Evolutionary conservation across 495 filamentous ascomycete genomes (phyloP), one percentile per base, ranked within the genome.

Genomic region (Staphylotrichum tortipilum): DNA sequence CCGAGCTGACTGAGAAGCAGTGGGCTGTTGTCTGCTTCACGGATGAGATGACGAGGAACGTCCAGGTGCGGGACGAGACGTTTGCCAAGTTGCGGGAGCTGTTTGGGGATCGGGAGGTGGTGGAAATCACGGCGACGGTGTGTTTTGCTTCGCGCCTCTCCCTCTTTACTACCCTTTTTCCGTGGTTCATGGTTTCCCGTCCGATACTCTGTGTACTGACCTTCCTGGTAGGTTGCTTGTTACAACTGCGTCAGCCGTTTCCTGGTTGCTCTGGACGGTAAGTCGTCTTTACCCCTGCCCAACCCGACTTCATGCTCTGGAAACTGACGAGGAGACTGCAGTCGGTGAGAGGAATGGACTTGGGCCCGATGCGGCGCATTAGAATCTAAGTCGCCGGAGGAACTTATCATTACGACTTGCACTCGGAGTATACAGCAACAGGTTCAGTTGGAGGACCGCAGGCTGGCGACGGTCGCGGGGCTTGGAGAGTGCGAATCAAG

Each of bases 171-270:
- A 44, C 12, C 5, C 21, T 41, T 38, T 37, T 33, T 10, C 8
- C 19, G 23, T 19, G 29, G 1, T 21, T 45, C 21, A 1, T 35
- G 33, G 7, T n/a, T n/a, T n/a, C n/a, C n/a, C n/a, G n/a, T n/a
- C n/a, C n/a, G n/a, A n/a, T n/a, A n/a, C n/a, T n/a, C n/a, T n/a
- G n/a, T n/a, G n/a, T n/a, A n/a, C n/a, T n/a, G n/a, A n/a, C n/a
- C n/a, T n/a, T n/a, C n/a, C 33, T 41, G 2, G 14, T 47, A 73
- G 68, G 60, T 78, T 49, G 86, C 83, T n/a, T 80, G 79, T 24
- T 94, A 95, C 62, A 94, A 94, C 62, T 89, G 85, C 65, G 88
- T 95, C 10, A 87, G 83, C 56, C 74, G 88, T 40, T 91, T 94
- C 57, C 66, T 94, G 54, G 87, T 94, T 26, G 87, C 87, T 17